These are phyloP conservation scores for Solanum bulbocastanum DNA, from an alignment of 257 asterid species.

Conservation along the genomic window DNA sequence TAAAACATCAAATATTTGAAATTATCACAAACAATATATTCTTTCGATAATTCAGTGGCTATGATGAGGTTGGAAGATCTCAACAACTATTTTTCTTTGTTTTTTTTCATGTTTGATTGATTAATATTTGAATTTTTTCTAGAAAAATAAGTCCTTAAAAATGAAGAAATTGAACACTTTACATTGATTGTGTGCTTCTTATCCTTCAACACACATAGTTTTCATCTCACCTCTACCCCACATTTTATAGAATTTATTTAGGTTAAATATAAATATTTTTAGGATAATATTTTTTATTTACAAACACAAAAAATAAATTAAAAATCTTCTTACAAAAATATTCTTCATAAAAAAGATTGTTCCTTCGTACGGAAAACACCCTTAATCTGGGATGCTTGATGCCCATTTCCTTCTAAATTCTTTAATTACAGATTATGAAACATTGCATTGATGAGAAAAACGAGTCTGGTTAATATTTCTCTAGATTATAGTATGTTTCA, in stretches of 20 bases:
- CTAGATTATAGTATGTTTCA: background rate
- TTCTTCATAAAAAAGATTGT: background rate
- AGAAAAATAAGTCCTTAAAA: background rate
- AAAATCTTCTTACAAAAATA: background rate
- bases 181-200: too few species aligned
- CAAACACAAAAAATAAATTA: too few species aligned
- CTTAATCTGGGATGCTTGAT: too few species aligned
- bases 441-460: background rate
- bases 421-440: background rate
- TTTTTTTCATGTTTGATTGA: background rate
- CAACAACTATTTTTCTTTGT: background rate
- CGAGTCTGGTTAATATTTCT: too few species aligned
- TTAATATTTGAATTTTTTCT: too few species aligned
- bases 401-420: background rate
- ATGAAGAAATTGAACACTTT: background rate
- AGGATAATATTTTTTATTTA: too few species aligned
- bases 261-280: too few species aligned
- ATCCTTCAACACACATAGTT: too few species aligned
- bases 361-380: background rate
- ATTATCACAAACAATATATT: background rate
- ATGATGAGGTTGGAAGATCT: background rate
- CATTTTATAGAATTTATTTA: too few species aligned
- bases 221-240: too few species aligned
- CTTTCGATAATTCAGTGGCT: background rate
- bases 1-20: background rate